Evolutionary conservation across 495 filamentous ascomycete genomes (phyloP), one percentile per base, ranked within the genome.

Genomic region (Xylaria castorea): DNA sequence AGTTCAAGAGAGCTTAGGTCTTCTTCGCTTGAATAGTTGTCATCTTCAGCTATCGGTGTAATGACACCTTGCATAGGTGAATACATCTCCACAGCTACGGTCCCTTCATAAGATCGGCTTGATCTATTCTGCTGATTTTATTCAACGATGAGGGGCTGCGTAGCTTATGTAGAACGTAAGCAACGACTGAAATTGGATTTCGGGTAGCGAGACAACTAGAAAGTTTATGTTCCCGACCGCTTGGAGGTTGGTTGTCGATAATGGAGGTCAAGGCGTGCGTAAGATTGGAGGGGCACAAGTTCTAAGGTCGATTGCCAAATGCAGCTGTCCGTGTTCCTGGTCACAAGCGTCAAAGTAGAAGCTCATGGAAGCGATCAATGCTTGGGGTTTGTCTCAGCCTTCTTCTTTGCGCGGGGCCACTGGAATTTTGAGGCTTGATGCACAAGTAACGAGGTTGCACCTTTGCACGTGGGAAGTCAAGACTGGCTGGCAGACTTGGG

Each of bases 41-140:
- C 70, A 58, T 66, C 4, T 16, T 36, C 70, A 27, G 61, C 27
- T 22, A 48, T 36, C 5, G 51, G 44, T 20, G 48, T 25, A 30
- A 34, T 44, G 11, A 66, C n/a, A 22, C 36, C 36, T 30, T 57
- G 44, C 44, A 34, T 71, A n/a, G 58, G 60, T 5, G 69, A 65
- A 7, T 64, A 12, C 69, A 71, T 71, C 60, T 20, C 20, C 7
- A 12, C 16, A 51, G n/a, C 57, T 32, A 16, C 38, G 2, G 25
- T 2, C 20, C 34, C 46, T 34, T 22, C 9, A 22, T 3, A 9
- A 61, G 16, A 9, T 40, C 22, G 50, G 20, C 20, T 53, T 38
- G 44, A n/a, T 5, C 12, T 44, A 14, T 55, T 57, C 20, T 25
- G 6, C 30, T 22, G 14, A 3, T n/a, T 3, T 30, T 27, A 18